These are phyloP conservation scores for Apiotrichum domesticum DNA, from an alignment of 1,284 basidiomycete genomes.

Conservation along the genomic window DNA sequence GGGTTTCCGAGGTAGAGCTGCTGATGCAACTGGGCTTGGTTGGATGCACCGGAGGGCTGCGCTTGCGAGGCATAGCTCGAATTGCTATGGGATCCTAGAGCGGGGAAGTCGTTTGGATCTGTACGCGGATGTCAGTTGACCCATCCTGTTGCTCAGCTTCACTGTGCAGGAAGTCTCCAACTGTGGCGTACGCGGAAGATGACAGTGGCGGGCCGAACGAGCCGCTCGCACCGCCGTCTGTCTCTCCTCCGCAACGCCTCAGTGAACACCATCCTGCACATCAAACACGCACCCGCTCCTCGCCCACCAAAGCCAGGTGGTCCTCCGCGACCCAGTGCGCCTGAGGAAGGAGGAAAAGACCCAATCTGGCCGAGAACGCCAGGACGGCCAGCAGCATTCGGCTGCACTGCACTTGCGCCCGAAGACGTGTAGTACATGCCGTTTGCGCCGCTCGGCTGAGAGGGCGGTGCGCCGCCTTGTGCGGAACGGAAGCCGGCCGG, in stretches of 20 bases:
- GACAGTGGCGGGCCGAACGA: too few relatives aligned
- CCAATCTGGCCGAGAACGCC: conserved; percentile 5
- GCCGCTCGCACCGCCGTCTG: too few relatives aligned
- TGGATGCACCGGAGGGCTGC: conserved; percentile 25
- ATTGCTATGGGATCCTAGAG: conserved; percentile 34
- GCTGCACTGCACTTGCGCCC: conserved; percentile 4
- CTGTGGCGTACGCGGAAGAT: too few relatives aligned
- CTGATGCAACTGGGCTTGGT: conserved; percentile 16
- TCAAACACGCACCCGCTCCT: conserved; percentile 14
- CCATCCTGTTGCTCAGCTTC: too few relatives aligned
- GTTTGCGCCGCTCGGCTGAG: conserved; percentile 13
- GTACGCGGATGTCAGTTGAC: conserved; percentile 1
- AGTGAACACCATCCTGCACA: background rate
- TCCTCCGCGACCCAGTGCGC: conserved; percentile 24
- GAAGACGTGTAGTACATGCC: conserved; percentile 42
- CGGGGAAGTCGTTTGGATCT: conserved; percentile 45
- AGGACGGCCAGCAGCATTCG: conserved; percentile 9
- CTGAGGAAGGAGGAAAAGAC: conserved; percentile 15
- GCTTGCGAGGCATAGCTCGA: conserved; percentile 38
- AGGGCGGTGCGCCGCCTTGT: conserved; percentile 6
- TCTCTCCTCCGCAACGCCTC: background rate
- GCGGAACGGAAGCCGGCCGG: conserved; percentile 15
- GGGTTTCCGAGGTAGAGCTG: conserved; percentile 18
- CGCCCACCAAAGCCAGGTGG: conserved; percentile 39
- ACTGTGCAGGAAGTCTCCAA: too few relatives aligned